These are phyloP conservation scores for Hortiboletus campestris DNA, from an alignment of 768 basidiomycete species.

Conservation along the genomic window DNA sequence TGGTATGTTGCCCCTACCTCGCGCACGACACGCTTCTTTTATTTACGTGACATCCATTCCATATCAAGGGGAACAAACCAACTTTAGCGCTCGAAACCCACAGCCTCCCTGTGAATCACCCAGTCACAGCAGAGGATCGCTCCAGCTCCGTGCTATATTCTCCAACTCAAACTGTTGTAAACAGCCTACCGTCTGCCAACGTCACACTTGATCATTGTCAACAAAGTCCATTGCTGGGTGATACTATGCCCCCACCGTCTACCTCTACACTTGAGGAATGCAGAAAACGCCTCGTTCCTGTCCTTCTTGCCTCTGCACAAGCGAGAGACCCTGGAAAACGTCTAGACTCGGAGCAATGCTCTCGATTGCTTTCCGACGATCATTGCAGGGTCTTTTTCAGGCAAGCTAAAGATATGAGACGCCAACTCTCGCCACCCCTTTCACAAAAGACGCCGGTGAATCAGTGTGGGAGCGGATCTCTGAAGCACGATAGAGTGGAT, in stretches of 20 bases:
- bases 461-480: background rate
- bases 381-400: conserved; percentile 20
- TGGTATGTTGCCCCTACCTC: conserved; percentile 20
- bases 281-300: conserved; percentile 24
- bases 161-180: conserved; percentile 10
- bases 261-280: conserved; percentile 25
- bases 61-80: conserved; percentile 8
- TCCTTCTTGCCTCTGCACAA: conserved; percentile 18
- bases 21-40: background rate
- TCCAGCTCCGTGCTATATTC: conserved; percentile 6
- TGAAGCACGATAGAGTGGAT: conserved; percentile 14
- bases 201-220: conserved; percentile 1
- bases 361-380: conserved; percentile 29
- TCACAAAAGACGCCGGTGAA: conserved; percentile 2
- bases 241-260: conserved; percentile 4
- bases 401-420: conserved; percentile 26
- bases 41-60: conserved; percentile 1
- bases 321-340: conserved; percentile 13
- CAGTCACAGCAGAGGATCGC: conserved; percentile 1
- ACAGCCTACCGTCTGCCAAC: conserved; percentile 5
- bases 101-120: conserved; percentile 6
- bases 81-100: conserved; percentile 14
- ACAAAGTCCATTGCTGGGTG: conserved; percentile 6
- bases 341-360: conserved; percentile 20
- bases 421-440: conserved; percentile 16